Base-by-base conservation (phyloP, 495 filamentous ascomycete genomes). In the Hyaloscypha bicolor region DNA sequence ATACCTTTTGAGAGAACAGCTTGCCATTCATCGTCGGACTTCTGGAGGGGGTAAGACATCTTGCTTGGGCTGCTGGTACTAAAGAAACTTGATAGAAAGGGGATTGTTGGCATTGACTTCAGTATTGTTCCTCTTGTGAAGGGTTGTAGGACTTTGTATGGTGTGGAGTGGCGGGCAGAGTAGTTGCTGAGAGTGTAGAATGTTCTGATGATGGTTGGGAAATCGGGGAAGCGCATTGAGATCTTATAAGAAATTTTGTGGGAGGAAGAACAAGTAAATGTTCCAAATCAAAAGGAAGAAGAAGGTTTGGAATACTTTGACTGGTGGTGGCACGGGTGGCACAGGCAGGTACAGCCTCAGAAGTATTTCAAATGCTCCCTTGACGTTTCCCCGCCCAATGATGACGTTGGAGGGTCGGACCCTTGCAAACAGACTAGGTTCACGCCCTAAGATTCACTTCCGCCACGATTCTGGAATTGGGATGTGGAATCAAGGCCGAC, bases 11-110 rank as follows among this genome's bases (percentile, higher is more conserved):
- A 91, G 35, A 99, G 79, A 37, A 96, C 84, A 12, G 94, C 90
- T 67, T 88, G 90, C 95, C 95, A 99, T 80, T 97, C 91, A 31
- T 91, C 87, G 25, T 91, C 82, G 48, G 79, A 87, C 78, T 93
- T 92, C 79, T 96, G 79, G 60, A 93, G 86, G 6, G 94, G 93
- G 72, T 88, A 92, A 37, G 90, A 88, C 87, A 92, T 95, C 59
- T 85, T 89, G 12, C 81, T 76, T 33, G 81, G 62, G 42, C 75
- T 77, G 42, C 75, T 76, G 52, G 79, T 81, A 66, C 88, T 84
- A 80, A 97, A 97, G n/a, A 94, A 80, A 66, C 90, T 88, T 68
- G 88, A 80, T 35, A 96, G 75, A 61, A 97, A 93, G 3, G 93
- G 91, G 69, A 95, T 87, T 6, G 83, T 81, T 30, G 73, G 73